Base-by-base conservation (phyloP, 1,139 yeast species). In the Debaryomyces singareniensis region DNA sequence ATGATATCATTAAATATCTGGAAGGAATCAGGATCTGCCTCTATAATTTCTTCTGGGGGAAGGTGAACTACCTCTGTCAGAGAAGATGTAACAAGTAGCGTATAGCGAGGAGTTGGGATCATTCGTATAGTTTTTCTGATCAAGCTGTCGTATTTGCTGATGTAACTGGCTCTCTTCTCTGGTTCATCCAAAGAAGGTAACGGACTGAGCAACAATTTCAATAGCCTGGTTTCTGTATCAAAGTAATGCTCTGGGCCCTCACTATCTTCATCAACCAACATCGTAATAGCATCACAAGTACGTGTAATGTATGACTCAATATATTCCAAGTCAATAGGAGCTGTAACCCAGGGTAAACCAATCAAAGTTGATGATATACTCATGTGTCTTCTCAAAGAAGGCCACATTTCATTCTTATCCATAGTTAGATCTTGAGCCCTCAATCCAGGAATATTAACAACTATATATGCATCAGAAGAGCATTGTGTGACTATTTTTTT, bases 361-460 rank as follows among this genome's bases (percentile, higher is more conserved):
- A 79, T 63, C 15, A 80, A 60, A 0, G 89, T 77, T 3, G 89
- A 81, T 7, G 86, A 64, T 49, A 71, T 60, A 16, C 67, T 55
- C 36, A 80, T 47, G 47, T 78, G 75, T 30, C 69, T 66, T 30
- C 79, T 58, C 15, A 83, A 44, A 38, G 71, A 65, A 1, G 62
- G 65, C 71, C 84, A 81, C 15, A 61, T 52, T 3, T 64, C 61
- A 29, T 54, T 54, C 16, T 52, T 45, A 2, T 24, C 18, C 26
- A 61, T 59, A 15, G 61, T 59, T 35, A 85, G 60, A 51, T 85
- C 95, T n/a, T 57, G 55, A 29, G 68, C 56, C 2, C 53, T 53
- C 32, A 85, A 51, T 0, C 93, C 93, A 0, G 95, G 95, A 27
- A 75, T 75, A 44, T 82, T 73, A 1, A 84, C 62, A 11, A 85